Percentiles rank a stretch among this genome's conserved stretches.
phyloP scores from a whole-genome alignment of 2,329 filamentous ascomycete species.

The Diaporthe velutina region DNA sequence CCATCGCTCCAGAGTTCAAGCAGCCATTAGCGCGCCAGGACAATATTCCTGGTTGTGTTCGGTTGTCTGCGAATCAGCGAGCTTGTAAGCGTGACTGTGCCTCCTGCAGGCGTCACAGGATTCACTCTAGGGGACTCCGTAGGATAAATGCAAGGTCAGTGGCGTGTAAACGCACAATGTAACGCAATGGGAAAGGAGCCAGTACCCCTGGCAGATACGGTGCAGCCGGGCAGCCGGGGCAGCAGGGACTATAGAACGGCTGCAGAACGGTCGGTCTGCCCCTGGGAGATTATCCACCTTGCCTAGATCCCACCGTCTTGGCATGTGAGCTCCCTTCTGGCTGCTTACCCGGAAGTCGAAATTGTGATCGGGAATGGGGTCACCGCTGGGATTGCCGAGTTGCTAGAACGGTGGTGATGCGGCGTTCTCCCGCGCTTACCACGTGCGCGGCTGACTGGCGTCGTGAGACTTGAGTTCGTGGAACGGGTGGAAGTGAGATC shows the following conservation, averaged over 20 bases:
- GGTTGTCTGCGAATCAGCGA: constrained; percentile 14
- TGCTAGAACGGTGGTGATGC: neutral
- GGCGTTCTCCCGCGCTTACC: neutral
- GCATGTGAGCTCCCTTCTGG: neutral
- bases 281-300: neutral
- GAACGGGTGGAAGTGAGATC: neutral
- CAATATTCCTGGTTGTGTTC: neutral
- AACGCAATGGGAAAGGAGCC: neutral
- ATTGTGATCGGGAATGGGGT: neutral
- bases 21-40: neutral
- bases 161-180: neutral
- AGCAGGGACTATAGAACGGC: neutral
- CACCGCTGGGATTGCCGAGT: neutral
- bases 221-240: neutral
- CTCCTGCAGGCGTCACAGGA: neutral
- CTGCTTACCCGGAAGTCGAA: neutral
- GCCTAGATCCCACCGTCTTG: neutral
- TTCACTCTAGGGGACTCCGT: constrained; percentile 10
- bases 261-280: neutral
- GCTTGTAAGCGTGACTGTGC: constrained; percentile 6
- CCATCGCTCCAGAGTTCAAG: neutral
- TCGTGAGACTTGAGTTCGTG: neutral
- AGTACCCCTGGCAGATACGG: neutral
- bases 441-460: constrained; percentile 18
- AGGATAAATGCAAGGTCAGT: constrained; percentile 7